phyloP scores from a whole-genome alignment of 108 stramenopile genomes.

The Cyclotella cryptica region DNA sequence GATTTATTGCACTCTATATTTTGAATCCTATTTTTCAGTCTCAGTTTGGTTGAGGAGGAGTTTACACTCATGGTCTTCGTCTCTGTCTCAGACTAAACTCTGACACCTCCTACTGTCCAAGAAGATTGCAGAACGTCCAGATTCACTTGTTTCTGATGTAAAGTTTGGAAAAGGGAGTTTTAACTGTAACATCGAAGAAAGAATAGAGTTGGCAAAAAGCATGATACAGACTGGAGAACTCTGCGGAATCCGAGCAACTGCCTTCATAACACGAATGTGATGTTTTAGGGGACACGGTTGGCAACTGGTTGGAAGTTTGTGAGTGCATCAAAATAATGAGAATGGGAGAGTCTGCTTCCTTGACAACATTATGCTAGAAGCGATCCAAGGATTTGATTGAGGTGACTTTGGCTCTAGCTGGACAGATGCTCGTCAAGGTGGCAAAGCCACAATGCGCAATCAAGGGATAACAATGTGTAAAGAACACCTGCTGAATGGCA shows the following conservation, averaged over 20 bases:
- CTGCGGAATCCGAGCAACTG: conserved; percentile 71
- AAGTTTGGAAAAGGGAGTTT: conserved; percentile 80
- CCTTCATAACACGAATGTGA: conserved; percentile 81
- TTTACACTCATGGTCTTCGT: no score
- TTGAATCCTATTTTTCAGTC: no score
- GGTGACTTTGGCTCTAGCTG: conserved; percentile 68
- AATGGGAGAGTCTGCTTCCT: conserved; percentile 21
- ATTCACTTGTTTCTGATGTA: conserved; percentile 79
- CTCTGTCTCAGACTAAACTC: no score
- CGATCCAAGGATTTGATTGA: conserved; percentile 58
- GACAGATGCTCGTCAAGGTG: conserved; percentile 83
- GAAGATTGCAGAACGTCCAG: conserved; percentile 86
- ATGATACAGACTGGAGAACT: conserved; percentile 80
- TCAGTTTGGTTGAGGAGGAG: no score
- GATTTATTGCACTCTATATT: no score
- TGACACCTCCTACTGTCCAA: no score
- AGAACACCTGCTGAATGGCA: conserved; percentile 62
- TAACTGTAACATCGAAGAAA: conserved; percentile 61
- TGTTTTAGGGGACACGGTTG: conserved; percentile 73
- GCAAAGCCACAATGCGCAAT: conserved; percentile 37
- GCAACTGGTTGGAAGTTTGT: conserved; percentile 85
- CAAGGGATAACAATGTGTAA: conserved; percentile 55
- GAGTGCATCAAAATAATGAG: conserved; percentile 81
- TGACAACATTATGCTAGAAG: background rate
- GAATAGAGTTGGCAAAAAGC: conserved; percentile 61